Evolutionary conservation across 208 protist genomes (phyloP).

Genomic region (Acanthamoeba rhysodes): DNA sequence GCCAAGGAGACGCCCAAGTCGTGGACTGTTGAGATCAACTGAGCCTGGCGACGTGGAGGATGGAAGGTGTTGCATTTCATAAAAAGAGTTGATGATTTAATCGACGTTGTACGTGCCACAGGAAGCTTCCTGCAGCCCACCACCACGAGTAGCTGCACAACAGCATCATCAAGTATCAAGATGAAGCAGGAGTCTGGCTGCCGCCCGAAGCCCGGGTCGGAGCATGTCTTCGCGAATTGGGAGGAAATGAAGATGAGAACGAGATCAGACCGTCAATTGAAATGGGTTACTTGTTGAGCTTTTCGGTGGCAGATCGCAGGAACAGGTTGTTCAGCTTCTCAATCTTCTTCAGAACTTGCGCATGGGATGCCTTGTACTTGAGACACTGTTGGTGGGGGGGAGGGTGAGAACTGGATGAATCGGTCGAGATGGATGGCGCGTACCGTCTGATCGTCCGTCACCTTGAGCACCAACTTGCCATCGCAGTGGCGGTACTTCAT

Average conservation of each 20-base stretch:
- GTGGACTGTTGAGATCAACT: neutral
- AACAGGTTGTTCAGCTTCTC: constrained; percentile 78
- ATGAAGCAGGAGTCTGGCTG: neutral
- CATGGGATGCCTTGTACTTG: constrained; percentile 71
- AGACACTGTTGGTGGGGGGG: constrained; percentile 33
- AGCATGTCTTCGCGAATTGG: neutral
- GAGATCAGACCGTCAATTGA: neutral
- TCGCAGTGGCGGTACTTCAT: constrained; percentile 78
- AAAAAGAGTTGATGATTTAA: neutral
- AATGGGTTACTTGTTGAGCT: constrained; percentile 41
- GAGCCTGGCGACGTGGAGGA: neutral
- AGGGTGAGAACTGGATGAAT: neutral
- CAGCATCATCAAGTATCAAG: neutral
- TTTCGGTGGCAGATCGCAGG: constrained; percentile 61
- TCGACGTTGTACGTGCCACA: neutral
- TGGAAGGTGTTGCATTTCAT: neutral
- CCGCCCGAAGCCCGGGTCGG: neutral
- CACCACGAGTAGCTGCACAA: no score
- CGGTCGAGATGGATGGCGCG: neutral
- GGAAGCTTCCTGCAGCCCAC: no score
- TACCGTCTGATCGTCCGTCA: constrained; percentile 77
- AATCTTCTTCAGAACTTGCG: constrained; percentile 64
- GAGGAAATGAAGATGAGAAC: neutral
- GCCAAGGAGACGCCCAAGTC: constrained; percentile 32
- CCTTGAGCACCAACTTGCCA: constrained; percentile 78